Evolutionary conservation across 2,329 filamentous ascomycete genomes (phyloP).

Genomic region (Diaporthe amygdali): DNA sequence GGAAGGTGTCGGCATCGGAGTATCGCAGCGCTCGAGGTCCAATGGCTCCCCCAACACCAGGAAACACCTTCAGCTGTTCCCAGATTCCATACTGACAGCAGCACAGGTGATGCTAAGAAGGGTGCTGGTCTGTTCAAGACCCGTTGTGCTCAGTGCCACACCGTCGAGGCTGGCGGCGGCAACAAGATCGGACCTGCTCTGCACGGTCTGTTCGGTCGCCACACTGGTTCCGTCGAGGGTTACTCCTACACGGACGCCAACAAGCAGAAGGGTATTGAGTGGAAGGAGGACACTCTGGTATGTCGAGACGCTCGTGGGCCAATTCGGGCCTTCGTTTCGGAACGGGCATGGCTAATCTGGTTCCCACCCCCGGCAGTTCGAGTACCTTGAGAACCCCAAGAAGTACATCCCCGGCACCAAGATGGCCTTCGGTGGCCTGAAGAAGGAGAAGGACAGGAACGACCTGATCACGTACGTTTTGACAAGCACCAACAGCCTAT

Average conservation of each 20-base stretch:
- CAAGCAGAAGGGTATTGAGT: conserved; percentile 93
- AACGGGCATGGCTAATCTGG: background rate
- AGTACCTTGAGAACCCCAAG: conserved; percentile 99
- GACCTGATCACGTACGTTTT: conserved; percentile 91
- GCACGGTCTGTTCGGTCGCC: conserved; percentile 96
- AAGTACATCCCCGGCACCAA: conserved; percentile 99
- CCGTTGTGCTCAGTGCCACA: conserved; percentile 98
- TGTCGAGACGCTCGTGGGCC: conserved; percentile 33
- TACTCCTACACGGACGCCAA: conserved; percentile 99
- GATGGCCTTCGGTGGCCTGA: conserved; percentile 99
- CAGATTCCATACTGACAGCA: background rate
- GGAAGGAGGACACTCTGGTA: conserved; percentile 87
- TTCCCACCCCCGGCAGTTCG: conserved; percentile 59
- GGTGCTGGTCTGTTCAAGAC: conserved; percentile 99
- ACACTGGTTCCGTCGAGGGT: conserved; percentile 88
- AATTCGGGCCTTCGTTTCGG: background rate
- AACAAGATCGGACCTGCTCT: conserved; percentile 99
- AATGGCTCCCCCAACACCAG: background rate
- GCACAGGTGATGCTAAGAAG: conserved; percentile 89
- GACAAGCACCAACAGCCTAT: background rate
- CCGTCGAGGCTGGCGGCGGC: conserved; percentile 83
- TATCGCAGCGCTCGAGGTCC: background rate
- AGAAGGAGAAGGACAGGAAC: conserved; percentile 99
- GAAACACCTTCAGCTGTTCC: background rate
- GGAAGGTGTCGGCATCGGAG: background rate